A percentile compares a stretch with the other conserved stretches of the same genome.
phyloP scores from a whole-genome alignment of 805 yeast species.

The Spathaspora arborariae region DNA sequence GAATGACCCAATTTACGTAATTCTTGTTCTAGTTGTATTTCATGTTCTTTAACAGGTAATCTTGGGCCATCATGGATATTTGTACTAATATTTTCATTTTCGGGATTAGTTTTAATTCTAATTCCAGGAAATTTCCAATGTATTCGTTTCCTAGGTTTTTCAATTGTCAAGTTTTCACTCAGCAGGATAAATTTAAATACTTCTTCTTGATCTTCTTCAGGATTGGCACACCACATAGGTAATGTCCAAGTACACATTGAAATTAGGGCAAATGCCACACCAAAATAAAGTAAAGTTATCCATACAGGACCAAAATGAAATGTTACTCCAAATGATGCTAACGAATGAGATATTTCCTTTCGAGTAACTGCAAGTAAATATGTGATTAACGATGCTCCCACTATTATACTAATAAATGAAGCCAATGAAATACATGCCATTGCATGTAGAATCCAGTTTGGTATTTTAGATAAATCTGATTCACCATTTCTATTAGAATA shows the following conservation, averaged over 20 bases:
- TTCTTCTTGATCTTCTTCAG: constrained; percentile 13
- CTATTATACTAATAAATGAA: constrained; percentile 24
- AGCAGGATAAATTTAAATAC: neutral
- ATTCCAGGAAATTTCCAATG: neutral
- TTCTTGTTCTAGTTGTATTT: constrained; percentile 20
- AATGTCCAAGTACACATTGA: constrained; percentile 32
- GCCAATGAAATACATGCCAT: constrained; percentile 34
- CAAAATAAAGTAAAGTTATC: constrained; percentile 40
- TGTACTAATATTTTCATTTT: neutral
- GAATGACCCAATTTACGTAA: constrained; percentile 34
- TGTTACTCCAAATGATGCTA: constrained; percentile 46
- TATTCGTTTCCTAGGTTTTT: neutral
- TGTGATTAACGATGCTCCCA: constrained; percentile 29
- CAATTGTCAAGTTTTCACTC: neutral
- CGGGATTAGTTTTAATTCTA: neutral
- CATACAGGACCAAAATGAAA: constrained; percentile 40
- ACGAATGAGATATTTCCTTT: constrained; percentile 22
- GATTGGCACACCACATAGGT: constrained; percentile 52
- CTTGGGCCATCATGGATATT: neutral
- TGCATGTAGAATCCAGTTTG: constrained; percentile 30
- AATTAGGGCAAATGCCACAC: constrained; percentile 19
- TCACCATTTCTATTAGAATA: constrained; percentile 35
- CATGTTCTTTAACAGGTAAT: neutral
- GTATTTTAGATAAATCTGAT: constrained; percentile 28
- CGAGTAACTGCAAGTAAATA: constrained; percentile 20